Percentiles rank a stretch among this genome's conserved stretches.
phyloP scores from a whole-genome alignment of 2,329 filamentous ascomycete species.

The Penicillium sp. region DNA sequence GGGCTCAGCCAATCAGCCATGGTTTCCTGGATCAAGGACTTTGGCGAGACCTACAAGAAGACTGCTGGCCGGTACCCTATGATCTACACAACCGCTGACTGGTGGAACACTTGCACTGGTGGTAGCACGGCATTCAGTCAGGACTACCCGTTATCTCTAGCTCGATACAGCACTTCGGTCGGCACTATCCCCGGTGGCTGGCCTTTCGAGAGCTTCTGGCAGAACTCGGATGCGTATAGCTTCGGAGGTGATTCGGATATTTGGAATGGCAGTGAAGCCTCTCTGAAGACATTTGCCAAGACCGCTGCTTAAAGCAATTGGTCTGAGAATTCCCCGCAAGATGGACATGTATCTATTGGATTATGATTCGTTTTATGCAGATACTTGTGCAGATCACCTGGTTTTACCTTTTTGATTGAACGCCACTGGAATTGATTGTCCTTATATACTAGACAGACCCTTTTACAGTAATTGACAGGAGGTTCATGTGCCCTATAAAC shows the following conservation, averaged over 20 bases:
- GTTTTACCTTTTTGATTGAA: neutral
- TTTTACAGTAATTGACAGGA: too few species aligned
- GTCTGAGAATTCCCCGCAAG: neutral
- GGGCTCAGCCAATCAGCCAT: constrained; percentile 49
- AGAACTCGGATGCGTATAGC: constrained; percentile 50
- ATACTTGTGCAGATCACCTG: neutral
- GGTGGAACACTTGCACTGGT: constrained; percentile 57
- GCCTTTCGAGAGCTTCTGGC: constrained; percentile 57
- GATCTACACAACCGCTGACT: constrained; percentile 55
- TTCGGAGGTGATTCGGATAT: constrained; percentile 56
- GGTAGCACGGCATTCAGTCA: constrained; percentile 48
- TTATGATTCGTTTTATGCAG: neutral
- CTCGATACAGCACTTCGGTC: constrained; percentile 44
- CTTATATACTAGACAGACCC: too few species aligned
- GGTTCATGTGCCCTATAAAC: too few species aligned
- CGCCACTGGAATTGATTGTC: neutral
- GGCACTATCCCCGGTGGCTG: constrained; percentile 54
- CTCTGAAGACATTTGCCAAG: constrained; percentile 35
- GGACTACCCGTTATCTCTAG: constrained; percentile 52
- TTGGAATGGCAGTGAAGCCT: constrained; percentile 49
- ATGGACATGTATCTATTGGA: neutral
- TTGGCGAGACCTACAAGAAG: constrained; percentile 52
- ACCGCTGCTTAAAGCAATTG: constrained; percentile 2
- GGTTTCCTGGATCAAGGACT: constrained; percentile 55
- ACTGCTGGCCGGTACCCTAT: constrained; percentile 52